A percentile compares a stretch with the other conserved stretches of the same genome.
Evolutionary conservation across 331 rosid genomes (phyloP).

Genomic region (Pyracantha coccinea): DNA sequence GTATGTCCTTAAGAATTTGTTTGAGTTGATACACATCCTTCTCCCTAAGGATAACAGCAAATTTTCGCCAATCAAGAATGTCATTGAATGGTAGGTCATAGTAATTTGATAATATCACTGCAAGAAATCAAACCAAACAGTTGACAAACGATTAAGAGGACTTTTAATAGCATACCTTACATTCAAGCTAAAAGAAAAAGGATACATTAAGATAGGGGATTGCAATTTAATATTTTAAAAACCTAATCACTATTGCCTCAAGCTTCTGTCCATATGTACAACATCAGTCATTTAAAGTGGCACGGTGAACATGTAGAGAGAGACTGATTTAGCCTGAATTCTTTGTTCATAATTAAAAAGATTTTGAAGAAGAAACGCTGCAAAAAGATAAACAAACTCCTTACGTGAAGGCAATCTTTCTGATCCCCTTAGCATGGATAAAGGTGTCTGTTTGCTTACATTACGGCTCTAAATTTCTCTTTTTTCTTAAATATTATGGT

Average conservation of each 20-base stretch:
- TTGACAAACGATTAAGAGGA: constrained; percentile 5
- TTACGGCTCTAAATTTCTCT: too few species aligned
- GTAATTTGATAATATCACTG: constrained; percentile 89
- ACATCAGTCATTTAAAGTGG: background rate
- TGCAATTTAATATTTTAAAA: background rate
- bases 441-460: background rate
- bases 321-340: background rate
- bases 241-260: background rate
- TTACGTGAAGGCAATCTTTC: background rate
- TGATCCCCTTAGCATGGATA: background rate
- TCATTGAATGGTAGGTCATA: constrained; percentile 97
- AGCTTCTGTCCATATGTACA: background rate
- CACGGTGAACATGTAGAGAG: background rate
- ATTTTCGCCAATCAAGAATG: constrained; percentile 84
- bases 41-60: constrained; percentile 74
- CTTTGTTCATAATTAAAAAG: background rate
- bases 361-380: background rate
- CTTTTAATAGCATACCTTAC: background rate
- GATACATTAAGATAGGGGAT: background rate
- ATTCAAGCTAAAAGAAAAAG: constrained; percentile 12
- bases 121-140: constrained; percentile 28
- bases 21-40: constrained; percentile 78
- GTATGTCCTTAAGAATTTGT: constrained; percentile 71
- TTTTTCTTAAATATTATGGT: background rate
- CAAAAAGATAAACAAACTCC: background rate